Base-by-base conservation (phyloP, 2,329 filamentous ascomycete species). In the Teratosphaeria nubilosa region DNA sequence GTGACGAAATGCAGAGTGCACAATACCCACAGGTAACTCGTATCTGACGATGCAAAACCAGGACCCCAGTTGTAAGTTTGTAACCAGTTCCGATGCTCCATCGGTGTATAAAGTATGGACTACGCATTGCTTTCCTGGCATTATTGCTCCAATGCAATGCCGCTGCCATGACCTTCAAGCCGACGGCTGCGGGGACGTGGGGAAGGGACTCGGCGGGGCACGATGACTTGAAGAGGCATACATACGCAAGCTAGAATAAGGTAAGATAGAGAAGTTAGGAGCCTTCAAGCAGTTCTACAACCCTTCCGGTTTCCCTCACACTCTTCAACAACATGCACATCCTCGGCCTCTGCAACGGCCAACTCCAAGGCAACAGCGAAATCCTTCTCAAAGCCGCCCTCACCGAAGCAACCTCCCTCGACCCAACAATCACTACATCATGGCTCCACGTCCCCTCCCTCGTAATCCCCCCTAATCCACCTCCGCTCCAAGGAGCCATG, bases 301-400 rank as follows among this genome's bases (percentile, higher is more conserved):
- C 5, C 34, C 11, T 41, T 16, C 41, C n/a, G 9, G 6, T 20
- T 5, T 16, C 22, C 16, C 10, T 6, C n/a, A 11, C n/a, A 2
- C 20, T 2, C 9, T n/a, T 10, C 5, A n/a, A 69, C 31, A 58
- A 13, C n/a, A 60, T 60, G 59, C 57, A 60, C 52, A 59, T 60
- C 4, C 59, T 60, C 2, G 59, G 59, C 27, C 51, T 60, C 20
- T 54, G 48, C 37, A 60, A 60, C 25, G 59, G 57, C 7, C 54
- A 57, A 27, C 51, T 50, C 27, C 37, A 31, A 27, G 59, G 59
- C 27, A 60, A 60, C 34, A 58, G 56, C 16, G 56, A 58, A 45
- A 60, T 60, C 54, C 34, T 60, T 10, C 56, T 60, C 51, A 59
- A 59, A 52, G 54, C 57, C 34, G 59, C 59, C 34, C 34, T 60